phyloP scores from a whole-genome alignment of 257 asterid species.

The Echites panduratus region DNA sequence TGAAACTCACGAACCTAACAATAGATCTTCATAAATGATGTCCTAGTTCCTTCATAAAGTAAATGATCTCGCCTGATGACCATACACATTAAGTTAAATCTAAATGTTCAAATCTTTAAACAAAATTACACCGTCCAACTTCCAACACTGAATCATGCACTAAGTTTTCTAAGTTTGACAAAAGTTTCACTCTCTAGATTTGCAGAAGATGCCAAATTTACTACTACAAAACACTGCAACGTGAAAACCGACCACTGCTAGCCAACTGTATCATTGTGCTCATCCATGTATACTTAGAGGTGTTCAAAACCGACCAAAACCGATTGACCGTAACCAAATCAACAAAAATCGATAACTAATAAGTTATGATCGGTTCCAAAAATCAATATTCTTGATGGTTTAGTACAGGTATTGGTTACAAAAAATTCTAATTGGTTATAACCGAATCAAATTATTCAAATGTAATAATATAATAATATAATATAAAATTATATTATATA shows the following conservation, averaged over 20 bases:
- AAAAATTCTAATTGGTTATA: too few relatives aligned
- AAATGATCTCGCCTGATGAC: not conserved
- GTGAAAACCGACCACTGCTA: not conserved
- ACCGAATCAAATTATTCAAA: too few relatives aligned
- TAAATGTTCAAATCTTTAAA: not conserved
- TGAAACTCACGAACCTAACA: not conserved
- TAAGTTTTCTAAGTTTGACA: not conserved
- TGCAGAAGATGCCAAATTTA: not conserved
- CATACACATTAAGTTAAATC: not conserved
- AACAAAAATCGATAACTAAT: too few relatives aligned
- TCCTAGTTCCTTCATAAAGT: not conserved
- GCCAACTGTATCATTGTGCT: not conserved
- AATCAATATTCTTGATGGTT: too few relatives aligned
- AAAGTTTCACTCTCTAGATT: not conserved
- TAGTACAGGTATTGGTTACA: too few relatives aligned
- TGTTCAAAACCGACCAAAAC: too few relatives aligned
- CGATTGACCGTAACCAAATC: too few relatives aligned
- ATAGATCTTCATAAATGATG: not conserved
- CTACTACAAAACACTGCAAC: not conserved
- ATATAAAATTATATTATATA: too few relatives aligned
- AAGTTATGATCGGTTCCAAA: too few relatives aligned
- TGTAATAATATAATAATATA: too few relatives aligned
- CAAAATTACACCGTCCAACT: not conserved
- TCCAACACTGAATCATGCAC: not conserved
- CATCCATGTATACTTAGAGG: too few relatives aligned